Conservation (phyloP, 148 eudicot species). For the Arbutus unedo region DNA sequence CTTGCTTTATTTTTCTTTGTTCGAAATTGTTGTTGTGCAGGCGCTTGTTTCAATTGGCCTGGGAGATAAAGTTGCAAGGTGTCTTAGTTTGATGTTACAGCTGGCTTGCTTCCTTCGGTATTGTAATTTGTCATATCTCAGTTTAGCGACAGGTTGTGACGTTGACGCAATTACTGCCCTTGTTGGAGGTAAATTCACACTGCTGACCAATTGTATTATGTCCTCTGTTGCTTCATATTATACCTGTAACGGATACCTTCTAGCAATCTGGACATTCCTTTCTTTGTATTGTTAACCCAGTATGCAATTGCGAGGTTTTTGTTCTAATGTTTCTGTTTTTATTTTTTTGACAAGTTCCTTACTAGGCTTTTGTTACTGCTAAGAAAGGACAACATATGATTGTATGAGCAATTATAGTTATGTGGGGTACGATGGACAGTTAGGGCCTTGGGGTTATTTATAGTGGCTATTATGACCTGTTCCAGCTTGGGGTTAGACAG, state of each 20-base stretch:
- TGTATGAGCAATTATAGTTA: neutral
- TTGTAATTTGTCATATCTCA: slow-evolving; percentile 62
- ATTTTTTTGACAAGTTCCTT: neutral
- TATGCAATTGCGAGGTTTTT: neutral
- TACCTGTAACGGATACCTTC: neutral
- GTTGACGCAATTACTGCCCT: slow-evolving; percentile 41
- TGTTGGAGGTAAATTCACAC: slow-evolving; percentile 39
- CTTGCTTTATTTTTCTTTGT: slow-evolving; percentile 9
- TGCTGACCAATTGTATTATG: slow-evolving; percentile 1
- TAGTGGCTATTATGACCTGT: neutral
- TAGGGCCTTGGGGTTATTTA: neutral
- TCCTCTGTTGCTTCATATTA: neutral
- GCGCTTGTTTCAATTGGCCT: slow-evolving; percentile 56
- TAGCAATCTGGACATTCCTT: neutral
- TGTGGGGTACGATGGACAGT: slow-evolving; percentile 6
- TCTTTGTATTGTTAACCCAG: neutral
- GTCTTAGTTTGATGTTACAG: slow-evolving; percentile 47
- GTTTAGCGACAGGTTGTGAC: slow-evolving; percentile 59
- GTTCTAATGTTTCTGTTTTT: neutral
- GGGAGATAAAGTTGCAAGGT: slow-evolving; percentile 32
- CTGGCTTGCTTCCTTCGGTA: slow-evolving; percentile 49
- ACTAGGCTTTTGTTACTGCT: neutral
- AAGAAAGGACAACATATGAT: neutral
- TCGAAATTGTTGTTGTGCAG: slow-evolving; percentile 38
- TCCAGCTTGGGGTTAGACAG: neutral